Percentiles rank a stretch among this genome's conserved stretches.
Conservation (phyloP, 176 grass and related monocot genomes). For the Oryza meyeriana region DNA sequence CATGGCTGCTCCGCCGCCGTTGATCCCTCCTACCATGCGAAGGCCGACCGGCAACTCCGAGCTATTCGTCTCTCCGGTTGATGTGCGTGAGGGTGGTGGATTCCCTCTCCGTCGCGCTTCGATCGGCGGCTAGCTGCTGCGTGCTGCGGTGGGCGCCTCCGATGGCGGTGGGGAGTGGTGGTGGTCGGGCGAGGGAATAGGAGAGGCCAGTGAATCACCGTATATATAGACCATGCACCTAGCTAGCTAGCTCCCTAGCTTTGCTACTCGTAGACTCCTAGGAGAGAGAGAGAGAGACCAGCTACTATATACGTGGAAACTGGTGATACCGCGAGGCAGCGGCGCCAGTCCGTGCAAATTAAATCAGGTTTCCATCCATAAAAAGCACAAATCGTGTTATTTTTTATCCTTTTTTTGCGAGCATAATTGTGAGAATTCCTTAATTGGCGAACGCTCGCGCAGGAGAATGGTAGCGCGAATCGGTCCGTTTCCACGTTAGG, state of each 20-base stretch:
- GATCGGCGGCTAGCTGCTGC: background rate
- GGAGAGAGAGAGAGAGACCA: background rate
- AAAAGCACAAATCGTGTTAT: too few species aligned
- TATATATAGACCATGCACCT: background rate
- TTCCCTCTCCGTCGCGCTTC: background rate
- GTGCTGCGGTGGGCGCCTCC: background rate
- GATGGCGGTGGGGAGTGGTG: background rate
- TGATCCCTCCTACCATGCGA: background rate
- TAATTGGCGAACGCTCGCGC: too few species aligned
- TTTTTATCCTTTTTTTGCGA: too few species aligned
- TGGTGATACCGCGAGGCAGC: background rate
- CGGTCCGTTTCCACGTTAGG: too few species aligned
- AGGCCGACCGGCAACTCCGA: too few species aligned
- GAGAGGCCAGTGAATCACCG: conserved; percentile 4
- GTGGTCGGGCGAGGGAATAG: conserved; percentile 44
- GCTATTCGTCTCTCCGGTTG: background rate
- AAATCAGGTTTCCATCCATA: too few species aligned
- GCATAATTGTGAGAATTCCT: too few species aligned
- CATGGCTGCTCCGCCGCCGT: conserved; percentile 21
- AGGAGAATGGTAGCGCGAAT: too few species aligned
- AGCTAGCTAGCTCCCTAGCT: background rate
- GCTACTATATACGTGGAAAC: conserved; percentile 22
- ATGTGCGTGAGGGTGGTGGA: background rate
- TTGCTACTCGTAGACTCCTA: background rate
- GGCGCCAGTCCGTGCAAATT: too few species aligned